phyloP scores from a whole-genome alignment of 805 yeast genomes.

The Nematodospora valgi region DNA sequence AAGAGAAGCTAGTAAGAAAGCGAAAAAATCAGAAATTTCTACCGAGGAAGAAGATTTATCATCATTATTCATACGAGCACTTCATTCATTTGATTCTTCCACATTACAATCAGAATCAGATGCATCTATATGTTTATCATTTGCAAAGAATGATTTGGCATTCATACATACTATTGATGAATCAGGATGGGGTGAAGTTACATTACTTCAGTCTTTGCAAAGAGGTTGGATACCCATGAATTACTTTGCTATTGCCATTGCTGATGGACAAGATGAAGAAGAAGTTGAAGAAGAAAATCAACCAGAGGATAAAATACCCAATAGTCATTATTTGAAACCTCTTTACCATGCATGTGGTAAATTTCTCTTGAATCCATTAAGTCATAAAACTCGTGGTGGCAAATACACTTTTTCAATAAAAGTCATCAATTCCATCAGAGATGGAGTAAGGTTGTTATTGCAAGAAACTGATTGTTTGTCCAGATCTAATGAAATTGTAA shows the following conservation, averaged over 20 bases:
- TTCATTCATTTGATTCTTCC: slow-evolving; percentile 56
- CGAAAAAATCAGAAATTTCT: too few species aligned
- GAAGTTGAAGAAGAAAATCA: slow-evolving; percentile 21
- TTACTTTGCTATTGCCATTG: slow-evolving; percentile 54
- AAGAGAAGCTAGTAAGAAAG: neutral
- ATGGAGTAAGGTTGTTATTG: slow-evolving; percentile 64
- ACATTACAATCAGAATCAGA: slow-evolving; percentile 63
- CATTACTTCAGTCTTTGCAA: slow-evolving; percentile 55
- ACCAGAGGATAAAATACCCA: slow-evolving; percentile 29
- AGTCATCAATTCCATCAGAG: slow-evolving; percentile 62
- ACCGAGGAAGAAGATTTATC: slow-evolving; percentile 47
- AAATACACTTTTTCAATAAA: slow-evolving; percentile 53
- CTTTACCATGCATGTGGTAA: slow-evolving; percentile 62
- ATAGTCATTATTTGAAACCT: slow-evolving; percentile 50
- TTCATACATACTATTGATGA: slow-evolving; percentile 77
- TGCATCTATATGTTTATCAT: slow-evolving; percentile 69
- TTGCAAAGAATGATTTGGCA: slow-evolving; percentile 65
- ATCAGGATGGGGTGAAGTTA: slow-evolving; percentile 88
- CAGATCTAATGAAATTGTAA: slow-evolving; percentile 66
- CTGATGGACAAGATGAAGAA: slow-evolving; percentile 15
- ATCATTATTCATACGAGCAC: slow-evolving; percentile 52
- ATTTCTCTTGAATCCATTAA: slow-evolving; percentile 62
- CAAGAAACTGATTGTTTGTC: slow-evolving; percentile 73
- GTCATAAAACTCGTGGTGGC: slow-evolving; percentile 37
- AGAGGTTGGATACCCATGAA: slow-evolving; percentile 89